Evolutionary conservation across 2,329 filamentous ascomycete species (phyloP), one percentile per base, ranked within the genome.

Genomic region (Colletotrichum sojae): DNA sequence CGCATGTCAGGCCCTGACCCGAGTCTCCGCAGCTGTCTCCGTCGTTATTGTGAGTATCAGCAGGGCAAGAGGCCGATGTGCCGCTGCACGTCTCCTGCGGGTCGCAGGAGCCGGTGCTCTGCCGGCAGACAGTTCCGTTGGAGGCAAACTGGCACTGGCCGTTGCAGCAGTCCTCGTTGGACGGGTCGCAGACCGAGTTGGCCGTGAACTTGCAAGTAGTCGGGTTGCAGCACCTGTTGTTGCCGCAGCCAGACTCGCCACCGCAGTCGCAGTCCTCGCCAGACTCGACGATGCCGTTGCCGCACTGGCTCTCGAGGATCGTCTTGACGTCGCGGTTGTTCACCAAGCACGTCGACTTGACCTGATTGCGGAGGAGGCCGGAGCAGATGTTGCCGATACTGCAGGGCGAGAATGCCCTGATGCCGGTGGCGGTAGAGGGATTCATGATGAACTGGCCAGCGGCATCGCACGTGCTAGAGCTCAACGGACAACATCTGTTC

Each of bases 201-300:
- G 82, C 78, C 62, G 86, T 92, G 84, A 97, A 98, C 75, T 91
- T 93, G 88, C 96, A 99, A 0, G 96, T 98, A 3, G 81, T 88
- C 1, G 94, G 82, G 74, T 99, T 87, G 81, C 96, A 99, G 84
- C 96, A 99, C 15, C 79, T 76, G 81, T 98, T 96, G 75, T 85
- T 81, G 25, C 85, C 89, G 78, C 96, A 99, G 46, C 88, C 89
- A 15, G 83, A 80, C 15, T 84, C 82, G 63, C 95, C 95, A 71
- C 96, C 96, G 76, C 96, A 99, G 80, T 99, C 96, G 81, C 96
- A 99, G 61, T 99, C 92, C 81, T 99, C 96, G 71, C 94, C 96
- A 18, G 88, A 84, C 81, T 72, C 96, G 58, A 99, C 96, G 73
- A 99, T 98, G 62, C 96, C 96, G 80, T 99, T 99, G 67, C 96